These are phyloP conservation scores for Trichoderma atrobrunneum DNA, from an alignment of 2,329 filamentous ascomycete genomes.

Conservation along the genomic window DNA sequence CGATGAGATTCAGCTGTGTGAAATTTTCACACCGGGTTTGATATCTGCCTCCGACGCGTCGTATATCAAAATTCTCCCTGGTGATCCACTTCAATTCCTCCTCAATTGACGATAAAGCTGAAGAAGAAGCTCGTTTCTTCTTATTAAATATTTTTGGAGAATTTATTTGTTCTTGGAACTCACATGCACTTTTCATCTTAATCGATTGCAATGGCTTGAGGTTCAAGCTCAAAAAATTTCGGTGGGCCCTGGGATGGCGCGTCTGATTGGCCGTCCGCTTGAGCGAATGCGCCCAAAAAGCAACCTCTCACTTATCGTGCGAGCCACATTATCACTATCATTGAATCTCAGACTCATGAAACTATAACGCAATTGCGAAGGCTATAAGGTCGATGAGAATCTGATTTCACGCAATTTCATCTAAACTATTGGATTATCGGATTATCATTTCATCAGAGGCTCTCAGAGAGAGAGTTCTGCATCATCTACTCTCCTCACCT, in stretches of 20 bases:
- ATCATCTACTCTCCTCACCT: not conserved
- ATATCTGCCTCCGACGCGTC: not conserved
- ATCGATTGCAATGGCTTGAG: slow-evolving; percentile 1
- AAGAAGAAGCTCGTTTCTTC: not conserved
- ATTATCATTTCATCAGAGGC: not conserved
- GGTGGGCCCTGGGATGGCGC: slow-evolving; percentile 5
- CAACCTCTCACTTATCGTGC: not conserved
- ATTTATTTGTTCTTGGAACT: not conserved
- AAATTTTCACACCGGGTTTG: not conserved
- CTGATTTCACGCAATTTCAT: not conserved
- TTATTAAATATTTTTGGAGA: not conserved
- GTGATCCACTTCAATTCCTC: not conserved
- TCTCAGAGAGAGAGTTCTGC: not conserved
- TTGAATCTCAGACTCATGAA: not conserved
- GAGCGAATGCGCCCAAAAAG: not conserved
- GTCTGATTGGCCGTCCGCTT: slow-evolving; percentile 19
- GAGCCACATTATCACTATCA: not conserved
- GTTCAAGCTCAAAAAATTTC: slow-evolving; percentile 20
- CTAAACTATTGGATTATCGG: too few species aligned
- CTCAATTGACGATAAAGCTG: not conserved
- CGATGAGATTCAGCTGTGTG: slow-evolving; percentile 2
- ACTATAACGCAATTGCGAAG: not conserved
- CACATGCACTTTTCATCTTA: not conserved
- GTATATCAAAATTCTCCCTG: not conserved
- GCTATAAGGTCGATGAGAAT: not conserved